phyloP scores from a whole-genome alignment of 148 eudicot genomes.

The Hydrangea macrophylla region DNA sequence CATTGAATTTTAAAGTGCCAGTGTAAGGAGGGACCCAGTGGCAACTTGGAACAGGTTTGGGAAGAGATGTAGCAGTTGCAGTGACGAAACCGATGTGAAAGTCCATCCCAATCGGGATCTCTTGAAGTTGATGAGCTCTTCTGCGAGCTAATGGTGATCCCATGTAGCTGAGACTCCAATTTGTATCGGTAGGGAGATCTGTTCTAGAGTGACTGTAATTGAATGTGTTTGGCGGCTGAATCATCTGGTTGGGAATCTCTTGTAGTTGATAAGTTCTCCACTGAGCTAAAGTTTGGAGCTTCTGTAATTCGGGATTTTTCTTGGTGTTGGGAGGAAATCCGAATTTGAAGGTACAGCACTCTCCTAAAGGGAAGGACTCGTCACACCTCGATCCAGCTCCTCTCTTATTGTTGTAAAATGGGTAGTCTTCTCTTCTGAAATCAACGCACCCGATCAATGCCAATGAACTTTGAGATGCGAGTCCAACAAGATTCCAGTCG shows the following conservation, averaged over 20 bases:
- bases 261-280: background rate
- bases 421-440: slow-evolving; percentile 48
- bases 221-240: background rate
- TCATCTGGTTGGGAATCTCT: background rate
- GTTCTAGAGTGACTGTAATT: too few relatives aligned
- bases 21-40: too few relatives aligned
- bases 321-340: slow-evolving; percentile 5
- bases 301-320: background rate
- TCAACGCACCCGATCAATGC: slow-evolving; percentile 19
- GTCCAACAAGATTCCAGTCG: slow-evolving; percentile 48
- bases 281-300: background rate
- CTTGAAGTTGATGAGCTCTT: too few relatives aligned
- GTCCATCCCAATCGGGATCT: too few relatives aligned
- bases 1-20: too few relatives aligned
- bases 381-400: slow-evolving; percentile 44
- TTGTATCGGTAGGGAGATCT: too few relatives aligned
- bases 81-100: too few relatives aligned
- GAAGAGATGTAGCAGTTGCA: too few relatives aligned
- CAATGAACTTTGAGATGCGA: slow-evolving; percentile 34
- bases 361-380: slow-evolving; percentile 49
- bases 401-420: slow-evolving; percentile 65
- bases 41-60: too few relatives aligned
- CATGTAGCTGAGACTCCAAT: background rate
- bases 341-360: slow-evolving; percentile 55
- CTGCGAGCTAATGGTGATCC: too few relatives aligned